phyloP scores from a whole-genome alignment of 805 yeast species.

The Wickerhamiella allomyrinae region DNA sequence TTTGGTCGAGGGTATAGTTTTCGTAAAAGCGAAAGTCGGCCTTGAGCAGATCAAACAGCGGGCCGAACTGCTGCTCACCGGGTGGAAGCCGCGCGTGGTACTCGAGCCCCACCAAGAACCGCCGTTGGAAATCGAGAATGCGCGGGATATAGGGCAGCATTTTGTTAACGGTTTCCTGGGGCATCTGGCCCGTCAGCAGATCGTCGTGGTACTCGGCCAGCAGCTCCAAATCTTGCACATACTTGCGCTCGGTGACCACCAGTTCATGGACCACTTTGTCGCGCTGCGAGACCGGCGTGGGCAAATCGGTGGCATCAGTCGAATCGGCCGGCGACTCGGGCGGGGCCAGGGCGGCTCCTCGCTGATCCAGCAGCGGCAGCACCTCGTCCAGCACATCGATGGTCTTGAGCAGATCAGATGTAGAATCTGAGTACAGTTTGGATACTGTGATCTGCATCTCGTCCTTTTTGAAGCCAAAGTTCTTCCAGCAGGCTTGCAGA shows the following conservation, averaged over 20 bases:
- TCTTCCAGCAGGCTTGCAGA: slow-evolving; percentile 67
- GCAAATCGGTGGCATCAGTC: slow-evolving; percentile 4
- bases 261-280: slow-evolving; percentile 74
- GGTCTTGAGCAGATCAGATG: slow-evolving; percentile 63
- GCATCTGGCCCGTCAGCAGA: slow-evolving; percentile 49
- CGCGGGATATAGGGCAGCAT: slow-evolving; percentile 75
- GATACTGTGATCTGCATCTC: slow-evolving; percentile 80
- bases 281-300: slow-evolving; percentile 28
- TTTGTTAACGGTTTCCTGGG: slow-evolving; percentile 65
- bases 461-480: slow-evolving; percentile 52
- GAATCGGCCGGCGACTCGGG: slow-evolving; percentile 1
- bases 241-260: slow-evolving; percentile 80
- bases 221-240: slow-evolving; percentile 78
- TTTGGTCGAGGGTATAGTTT: slow-evolving; percentile 87
- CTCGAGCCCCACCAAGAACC: slow-evolving; percentile 78
- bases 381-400: slow-evolving; percentile 50
- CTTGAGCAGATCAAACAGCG: slow-evolving; percentile 73
- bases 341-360: background rate
- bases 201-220: slow-evolving; percentile 55
- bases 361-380: slow-evolving; percentile 10
- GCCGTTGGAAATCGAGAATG: slow-evolving; percentile 81
- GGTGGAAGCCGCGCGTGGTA: slow-evolving; percentile 66
- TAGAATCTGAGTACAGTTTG: slow-evolving; percentile 70
- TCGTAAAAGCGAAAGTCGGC: slow-evolving; percentile 79
- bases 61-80: slow-evolving; percentile 74